Evolutionary conservation across 2,329 filamentous ascomycete genomes (phyloP).

Genomic region (Chalaropsis thielavioides): DNA sequence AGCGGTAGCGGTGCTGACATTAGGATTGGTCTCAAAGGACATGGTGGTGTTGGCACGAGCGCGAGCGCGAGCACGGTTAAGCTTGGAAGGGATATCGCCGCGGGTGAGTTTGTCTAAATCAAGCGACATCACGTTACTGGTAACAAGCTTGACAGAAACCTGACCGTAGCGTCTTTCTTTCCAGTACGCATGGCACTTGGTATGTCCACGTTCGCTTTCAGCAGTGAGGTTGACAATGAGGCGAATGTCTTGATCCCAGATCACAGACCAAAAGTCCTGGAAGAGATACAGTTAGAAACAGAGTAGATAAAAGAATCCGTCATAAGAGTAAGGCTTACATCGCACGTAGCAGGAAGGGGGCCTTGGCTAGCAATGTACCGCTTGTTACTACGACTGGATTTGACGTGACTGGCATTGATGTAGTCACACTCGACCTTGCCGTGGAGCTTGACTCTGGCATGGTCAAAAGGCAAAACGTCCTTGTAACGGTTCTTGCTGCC

Average conservation of each 20-base stretch:
- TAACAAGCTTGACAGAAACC: constrained; percentile 59
- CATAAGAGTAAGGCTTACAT: constrained; percentile 38
- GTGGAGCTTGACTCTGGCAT: constrained; percentile 70
- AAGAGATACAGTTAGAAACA: not conserved
- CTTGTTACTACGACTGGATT: constrained; percentile 69
- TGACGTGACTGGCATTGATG: constrained; percentile 82
- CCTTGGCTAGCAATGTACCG: constrained; percentile 92
- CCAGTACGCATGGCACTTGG: constrained; percentile 96
- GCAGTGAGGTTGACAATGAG: constrained; percentile 95
- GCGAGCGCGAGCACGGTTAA: constrained; percentile 25
- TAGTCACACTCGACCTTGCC: constrained; percentile 69
- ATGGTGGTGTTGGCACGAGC: constrained; percentile 26
- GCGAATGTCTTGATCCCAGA: constrained; percentile 93
- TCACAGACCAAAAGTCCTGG: constrained; percentile 92
- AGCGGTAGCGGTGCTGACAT: not conserved
- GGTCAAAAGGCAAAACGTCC: constrained; percentile 93
- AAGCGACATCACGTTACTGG: constrained; percentile 68
- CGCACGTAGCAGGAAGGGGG: constrained; percentile 80
- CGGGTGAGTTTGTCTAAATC: constrained; percentile 38
- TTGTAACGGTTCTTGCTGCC: constrained; percentile 95
- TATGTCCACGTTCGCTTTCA: constrained; percentile 79
- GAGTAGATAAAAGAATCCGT: not conserved
- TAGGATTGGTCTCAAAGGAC: constrained; percentile 17
- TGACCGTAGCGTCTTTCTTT: constrained; percentile 61
- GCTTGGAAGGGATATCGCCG: constrained; percentile 1